phyloP scores from a whole-genome alignment of 345 rosid species.

The Pistacia vera region DNA sequence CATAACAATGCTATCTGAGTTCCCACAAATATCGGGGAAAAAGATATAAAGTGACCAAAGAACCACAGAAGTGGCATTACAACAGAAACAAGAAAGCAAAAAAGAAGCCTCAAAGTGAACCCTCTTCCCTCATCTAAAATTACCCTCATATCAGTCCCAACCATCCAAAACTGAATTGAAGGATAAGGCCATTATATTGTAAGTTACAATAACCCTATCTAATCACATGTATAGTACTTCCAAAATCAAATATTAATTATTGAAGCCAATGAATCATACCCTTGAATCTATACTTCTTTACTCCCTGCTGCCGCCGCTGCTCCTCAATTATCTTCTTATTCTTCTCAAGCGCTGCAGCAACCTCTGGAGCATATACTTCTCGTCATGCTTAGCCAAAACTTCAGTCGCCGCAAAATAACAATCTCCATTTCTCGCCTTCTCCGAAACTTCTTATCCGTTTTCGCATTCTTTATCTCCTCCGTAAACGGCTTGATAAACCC shows the following conservation, averaged over 20 bases:
- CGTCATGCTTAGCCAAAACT: constrained; percentile 97
- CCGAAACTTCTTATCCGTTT: constrained; percentile 19
- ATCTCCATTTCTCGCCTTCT: constrained; percentile 66
- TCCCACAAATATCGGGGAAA: constrained; percentile 14
- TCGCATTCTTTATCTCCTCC: no score
- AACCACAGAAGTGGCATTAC: constrained; percentile 25
- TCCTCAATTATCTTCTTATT: constrained; percentile 75
- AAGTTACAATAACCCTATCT: background rate
- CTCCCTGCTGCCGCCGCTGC: constrained; percentile 27
- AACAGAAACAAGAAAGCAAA: constrained; percentile 4
- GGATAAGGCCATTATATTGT: no score
- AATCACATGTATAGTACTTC: background rate
- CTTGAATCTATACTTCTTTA: constrained; percentile 26
- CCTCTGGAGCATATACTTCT: constrained; percentile 96
- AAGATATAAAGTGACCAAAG: constrained; percentile 7
- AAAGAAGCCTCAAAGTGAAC: constrained; percentile 5
- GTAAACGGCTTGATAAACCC: no score
- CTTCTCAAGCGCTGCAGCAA: constrained; percentile 95
- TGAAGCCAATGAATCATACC: constrained; percentile 7
- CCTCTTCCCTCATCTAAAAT: background rate
- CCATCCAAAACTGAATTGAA: background rate
- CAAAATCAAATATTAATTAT: constrained; percentile 7
- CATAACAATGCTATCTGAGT: constrained; percentile 11
- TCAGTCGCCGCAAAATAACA: constrained; percentile 78
- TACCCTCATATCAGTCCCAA: background rate